These are phyloP conservation scores for Metschnikowia koreensis DNA, from an alignment of 805 yeast species.

Conservation along the genomic window DNA sequence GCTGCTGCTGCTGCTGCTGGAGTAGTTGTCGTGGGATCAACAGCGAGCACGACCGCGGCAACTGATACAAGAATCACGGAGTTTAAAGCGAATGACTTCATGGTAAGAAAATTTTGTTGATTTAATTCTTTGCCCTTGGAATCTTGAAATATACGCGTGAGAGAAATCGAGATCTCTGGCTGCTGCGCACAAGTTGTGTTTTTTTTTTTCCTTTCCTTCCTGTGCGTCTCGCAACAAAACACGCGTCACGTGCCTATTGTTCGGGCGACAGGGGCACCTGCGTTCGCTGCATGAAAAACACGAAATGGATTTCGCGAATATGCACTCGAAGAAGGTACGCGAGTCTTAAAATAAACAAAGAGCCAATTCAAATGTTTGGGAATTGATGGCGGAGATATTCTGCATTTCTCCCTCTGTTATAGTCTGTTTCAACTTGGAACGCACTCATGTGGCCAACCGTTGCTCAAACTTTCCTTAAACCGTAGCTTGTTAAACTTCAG, in stretches of 20 bases:
- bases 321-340: neutral
- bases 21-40: slow-evolving; percentile 12
- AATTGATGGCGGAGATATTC: no score
- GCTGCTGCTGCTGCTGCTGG: slow-evolving; percentile 14
- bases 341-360: no score
- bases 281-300: no score
- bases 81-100: slow-evolving; percentile 4
- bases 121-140: neutral
- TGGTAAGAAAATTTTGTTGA: neutral
- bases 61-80: slow-evolving; percentile 9
- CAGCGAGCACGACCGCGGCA: slow-evolving; percentile 16
- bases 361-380: no score
- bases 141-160: neutral
- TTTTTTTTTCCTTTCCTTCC: neutral
- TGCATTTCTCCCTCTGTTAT: no score
- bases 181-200: neutral
- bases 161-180: neutral
- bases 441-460: no score
- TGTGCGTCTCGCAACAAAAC: no score
- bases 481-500: no score
- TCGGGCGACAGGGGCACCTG: neutral
- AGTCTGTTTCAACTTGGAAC: no score
- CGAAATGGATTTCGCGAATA: no score
- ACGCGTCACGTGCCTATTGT: slow-evolving; percentile 5
- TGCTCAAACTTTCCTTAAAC: no score